A percentile compares a stretch with the other conserved stretches of the same genome.
phyloP scores from a whole-genome alignment of 176 grass and related monocot genomes.

The Poa annua region DNA sequence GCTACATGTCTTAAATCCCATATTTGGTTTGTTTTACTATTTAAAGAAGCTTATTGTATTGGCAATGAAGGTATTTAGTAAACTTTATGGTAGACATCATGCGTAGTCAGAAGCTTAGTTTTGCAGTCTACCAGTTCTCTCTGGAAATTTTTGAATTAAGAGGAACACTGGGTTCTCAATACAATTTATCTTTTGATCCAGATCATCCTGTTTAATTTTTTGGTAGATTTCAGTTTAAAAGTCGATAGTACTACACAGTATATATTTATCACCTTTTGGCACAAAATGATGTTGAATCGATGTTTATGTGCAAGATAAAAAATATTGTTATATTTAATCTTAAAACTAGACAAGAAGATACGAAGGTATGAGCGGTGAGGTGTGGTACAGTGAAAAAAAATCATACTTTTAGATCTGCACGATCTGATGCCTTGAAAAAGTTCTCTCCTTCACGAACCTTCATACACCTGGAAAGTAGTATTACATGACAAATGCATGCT shows the following conservation, averaged over 20 bases:
- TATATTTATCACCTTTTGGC: not conserved
- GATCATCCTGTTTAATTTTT: not conserved
- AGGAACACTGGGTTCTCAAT: slow-evolving; percentile 2
- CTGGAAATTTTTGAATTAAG: not conserved
- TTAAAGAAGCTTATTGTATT: not conserved
- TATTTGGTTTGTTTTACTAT: not conserved
- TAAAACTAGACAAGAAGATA: slow-evolving; percentile 18
- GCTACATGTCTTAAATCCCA: not conserved
- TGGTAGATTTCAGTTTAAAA: not conserved
- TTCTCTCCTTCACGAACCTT: slow-evolving; percentile 21
- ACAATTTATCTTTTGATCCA: not conserved
- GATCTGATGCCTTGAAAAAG: slow-evolving; percentile 28
- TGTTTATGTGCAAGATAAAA: not conserved
- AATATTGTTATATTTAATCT: slow-evolving; percentile 2
- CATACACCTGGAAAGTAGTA: slow-evolving; percentile 34
- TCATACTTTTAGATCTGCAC: not conserved
- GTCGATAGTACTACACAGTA: not conserved
- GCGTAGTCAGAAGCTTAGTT: not conserved
- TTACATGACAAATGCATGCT: slow-evolving; percentile 37
- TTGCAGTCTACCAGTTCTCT: not conserved
- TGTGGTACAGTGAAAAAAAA: slow-evolving; percentile 27
- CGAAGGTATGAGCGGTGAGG: not conserved
- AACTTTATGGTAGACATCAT: not conserved
- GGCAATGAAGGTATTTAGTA: not conserved
- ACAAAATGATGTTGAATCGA: not conserved